A percentile compares a stretch with the other conserved stretches of the same genome.
Conservation (phyloP, 148 eudicot species). For the Selenicereus undatus region DNA sequence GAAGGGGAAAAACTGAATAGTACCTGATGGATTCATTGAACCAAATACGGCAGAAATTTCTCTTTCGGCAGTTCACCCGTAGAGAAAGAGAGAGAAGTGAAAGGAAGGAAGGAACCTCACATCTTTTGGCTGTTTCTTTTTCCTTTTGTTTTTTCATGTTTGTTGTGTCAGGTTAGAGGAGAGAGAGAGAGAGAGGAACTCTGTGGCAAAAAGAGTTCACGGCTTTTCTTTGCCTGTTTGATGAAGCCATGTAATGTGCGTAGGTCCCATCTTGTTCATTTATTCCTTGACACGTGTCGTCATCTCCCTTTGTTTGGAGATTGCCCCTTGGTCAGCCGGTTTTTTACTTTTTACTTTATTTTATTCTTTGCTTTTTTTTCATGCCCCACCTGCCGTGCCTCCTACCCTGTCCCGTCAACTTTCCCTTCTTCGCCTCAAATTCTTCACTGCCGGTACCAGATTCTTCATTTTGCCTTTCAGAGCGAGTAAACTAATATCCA, state of each 20-base stretch:
- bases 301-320: background rate
- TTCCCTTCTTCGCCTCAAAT: too few species aligned
- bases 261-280: conserved; percentile 1
- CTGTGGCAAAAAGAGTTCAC: conserved; percentile 4
- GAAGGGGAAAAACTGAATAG: background rate
- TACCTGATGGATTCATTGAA: background rate
- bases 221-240: background rate
- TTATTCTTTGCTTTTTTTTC: too few species aligned
- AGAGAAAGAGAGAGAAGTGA: background rate
- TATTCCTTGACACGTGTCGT: background rate
- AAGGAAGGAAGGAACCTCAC: background rate
- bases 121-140: background rate
- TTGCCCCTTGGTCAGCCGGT: background rate
- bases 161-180: background rate
- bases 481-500: too few species aligned
- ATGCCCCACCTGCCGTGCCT: too few species aligned
- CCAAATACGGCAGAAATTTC: background rate
- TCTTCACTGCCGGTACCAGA: too few species aligned
- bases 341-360: too few species aligned
- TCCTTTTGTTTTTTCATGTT: background rate
- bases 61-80: background rate
- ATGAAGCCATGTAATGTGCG: background rate
- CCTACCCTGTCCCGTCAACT: too few species aligned
- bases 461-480: too few species aligned
- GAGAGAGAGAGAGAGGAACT: background rate